Evolutionary conservation across 805 yeast species (phyloP).

Genomic region (Sugiyamaella valdiviana): DNA sequence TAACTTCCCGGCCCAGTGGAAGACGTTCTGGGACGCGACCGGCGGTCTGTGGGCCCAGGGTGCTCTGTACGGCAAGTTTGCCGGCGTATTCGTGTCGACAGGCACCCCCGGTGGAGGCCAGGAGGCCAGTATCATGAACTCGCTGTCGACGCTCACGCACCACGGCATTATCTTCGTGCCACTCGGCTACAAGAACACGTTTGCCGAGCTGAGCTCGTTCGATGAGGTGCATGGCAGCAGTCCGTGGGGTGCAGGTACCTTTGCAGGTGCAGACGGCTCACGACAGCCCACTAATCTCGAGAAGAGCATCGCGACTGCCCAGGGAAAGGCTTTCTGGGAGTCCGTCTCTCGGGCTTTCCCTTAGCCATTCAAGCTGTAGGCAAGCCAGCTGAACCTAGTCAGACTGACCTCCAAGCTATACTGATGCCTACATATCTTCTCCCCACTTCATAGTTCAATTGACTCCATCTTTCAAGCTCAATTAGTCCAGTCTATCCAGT

Average conservation of each 20-base stretch:
- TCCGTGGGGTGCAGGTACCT: conserved; percentile 83
- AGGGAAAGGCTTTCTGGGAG: conserved; percentile 60
- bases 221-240: conserved; percentile 75
- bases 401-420: background rate
- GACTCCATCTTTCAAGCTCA: no score
- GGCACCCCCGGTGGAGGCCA: conserved; percentile 76
- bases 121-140: conserved; percentile 58
- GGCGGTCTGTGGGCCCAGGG: conserved; percentile 74
- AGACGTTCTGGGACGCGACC: conserved; percentile 68
- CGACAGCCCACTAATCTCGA: conserved; percentile 63
- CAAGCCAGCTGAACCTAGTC: background rate
- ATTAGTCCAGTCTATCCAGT: no score
- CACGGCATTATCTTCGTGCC: conserved; percentile 77
- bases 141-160: conserved; percentile 57
- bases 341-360: conserved; percentile 28
- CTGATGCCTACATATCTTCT: background rate
- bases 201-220: conserved; percentile 49
- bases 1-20: conserved; percentile 68
- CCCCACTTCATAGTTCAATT: background rate
- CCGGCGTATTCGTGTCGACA: conserved; percentile 65
- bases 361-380: no score
- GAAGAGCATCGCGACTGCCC: conserved; percentile 53
- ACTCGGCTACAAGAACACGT: conserved; percentile 59
- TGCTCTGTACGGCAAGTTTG: conserved; percentile 63
- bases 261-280: conserved; percentile 70